Percentiles rank a stretch among this genome's conserved stretches.
Evolutionary conservation across 1,139 yeast species (phyloP).

Genomic region (Yamadazyma dushanensis): DNA sequence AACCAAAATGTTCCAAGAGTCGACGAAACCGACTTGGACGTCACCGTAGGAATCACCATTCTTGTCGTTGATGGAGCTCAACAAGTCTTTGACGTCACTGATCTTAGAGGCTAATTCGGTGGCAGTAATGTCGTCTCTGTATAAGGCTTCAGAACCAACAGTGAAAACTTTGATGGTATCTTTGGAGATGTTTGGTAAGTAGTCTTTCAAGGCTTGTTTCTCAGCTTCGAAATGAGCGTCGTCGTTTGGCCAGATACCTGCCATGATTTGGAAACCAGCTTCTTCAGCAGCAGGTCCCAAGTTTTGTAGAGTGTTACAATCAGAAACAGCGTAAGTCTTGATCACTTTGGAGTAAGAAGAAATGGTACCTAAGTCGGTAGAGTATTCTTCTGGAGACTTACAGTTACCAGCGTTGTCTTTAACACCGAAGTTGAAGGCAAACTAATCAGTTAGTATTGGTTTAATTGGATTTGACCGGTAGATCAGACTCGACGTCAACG

Average conservation of each 20-base stretch:
- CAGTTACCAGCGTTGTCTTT: slow-evolving; percentile 67
- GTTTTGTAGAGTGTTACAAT: slow-evolving; percentile 79
- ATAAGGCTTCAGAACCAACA: slow-evolving; percentile 91
- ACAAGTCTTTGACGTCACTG: slow-evolving; percentile 52
- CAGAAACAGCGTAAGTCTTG: slow-evolving; percentile 84
- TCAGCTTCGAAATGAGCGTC: slow-evolving; percentile 71
- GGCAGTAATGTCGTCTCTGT: slow-evolving; percentile 81
- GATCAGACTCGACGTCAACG: neutral
- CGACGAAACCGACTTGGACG: slow-evolving; percentile 87
- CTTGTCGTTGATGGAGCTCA: slow-evolving; percentile 67
- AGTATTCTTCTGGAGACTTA: slow-evolving; percentile 68
- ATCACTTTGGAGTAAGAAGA: slow-evolving; percentile 58
- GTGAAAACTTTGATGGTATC: slow-evolving; percentile 69
- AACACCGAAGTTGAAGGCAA: slow-evolving; percentile 83
- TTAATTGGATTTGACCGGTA: too few relatives aligned
- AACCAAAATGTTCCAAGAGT: slow-evolving; percentile 91
- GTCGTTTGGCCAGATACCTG: slow-evolving; percentile 92
- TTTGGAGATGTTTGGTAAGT: slow-evolving; percentile 69
- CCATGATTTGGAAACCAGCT: slow-evolving; percentile 68
- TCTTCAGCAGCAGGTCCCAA: slow-evolving; percentile 85
- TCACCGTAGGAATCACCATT: slow-evolving; percentile 73
- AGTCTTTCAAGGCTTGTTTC: slow-evolving; percentile 62
- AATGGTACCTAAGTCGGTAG: slow-evolving; percentile 58
- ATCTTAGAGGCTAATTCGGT: slow-evolving; percentile 64
- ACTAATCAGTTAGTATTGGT: slow-evolving; percentile 23